A percentile compares a stretch with the other conserved stretches of the same genome.
phyloP scores from a whole-genome alignment of 140 eudicot genomes.

The Oenanthe javanica region DNA sequence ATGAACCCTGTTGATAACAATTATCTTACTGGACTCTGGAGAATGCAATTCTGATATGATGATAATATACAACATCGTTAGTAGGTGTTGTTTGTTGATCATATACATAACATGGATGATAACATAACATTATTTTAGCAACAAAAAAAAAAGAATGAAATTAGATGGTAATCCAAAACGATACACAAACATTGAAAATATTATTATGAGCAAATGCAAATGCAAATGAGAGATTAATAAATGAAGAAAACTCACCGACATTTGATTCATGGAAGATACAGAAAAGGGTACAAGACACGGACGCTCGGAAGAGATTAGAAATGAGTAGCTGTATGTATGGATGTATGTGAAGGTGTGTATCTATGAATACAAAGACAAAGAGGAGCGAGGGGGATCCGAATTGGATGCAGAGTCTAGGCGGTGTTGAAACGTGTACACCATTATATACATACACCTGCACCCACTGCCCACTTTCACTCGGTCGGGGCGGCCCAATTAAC shows the following conservation, averaged over 20 bases:
- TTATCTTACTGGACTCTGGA: neutral
- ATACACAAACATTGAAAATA: neutral
- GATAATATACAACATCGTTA: no score
- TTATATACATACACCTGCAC: no score
- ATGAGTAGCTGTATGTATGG: neutral
- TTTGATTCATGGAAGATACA: neutral
- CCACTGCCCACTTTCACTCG: no score
- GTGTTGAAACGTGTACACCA: no score
- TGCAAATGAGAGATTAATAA: neutral
- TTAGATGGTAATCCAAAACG: neutral
- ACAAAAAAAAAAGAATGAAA: neutral
- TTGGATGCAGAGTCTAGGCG: neutral
- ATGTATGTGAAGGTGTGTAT: neutral
- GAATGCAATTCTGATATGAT: neutral
- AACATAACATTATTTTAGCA: neutral
- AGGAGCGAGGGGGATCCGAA: neutral
- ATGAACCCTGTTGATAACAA: neutral
- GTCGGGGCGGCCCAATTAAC: no score
- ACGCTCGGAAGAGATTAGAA: neutral
- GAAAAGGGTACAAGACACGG: neutral
- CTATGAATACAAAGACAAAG: neutral
- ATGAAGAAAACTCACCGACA: conserved; percentile 1
- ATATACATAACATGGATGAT: neutral
- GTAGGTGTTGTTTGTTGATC: no score
- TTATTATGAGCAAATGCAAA: no score